Percentiles rank a stretch among this genome's conserved stretches.
Conservation (phyloP, 1,284 basidiomycete species). For the Microbotryum intermedium region DNA sequence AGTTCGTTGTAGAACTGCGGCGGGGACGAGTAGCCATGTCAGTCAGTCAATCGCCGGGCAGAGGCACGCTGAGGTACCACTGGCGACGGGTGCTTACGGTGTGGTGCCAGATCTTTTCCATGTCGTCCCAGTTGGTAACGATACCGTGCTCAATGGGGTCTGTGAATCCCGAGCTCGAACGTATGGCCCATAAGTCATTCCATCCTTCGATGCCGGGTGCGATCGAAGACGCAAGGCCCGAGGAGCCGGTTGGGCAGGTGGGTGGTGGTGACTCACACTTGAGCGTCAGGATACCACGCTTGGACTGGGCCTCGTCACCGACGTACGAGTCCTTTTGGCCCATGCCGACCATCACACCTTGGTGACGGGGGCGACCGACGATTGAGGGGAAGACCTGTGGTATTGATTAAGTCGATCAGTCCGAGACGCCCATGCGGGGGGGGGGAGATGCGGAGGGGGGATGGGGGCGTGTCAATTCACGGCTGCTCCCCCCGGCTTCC, state of each 20-base stretch:
- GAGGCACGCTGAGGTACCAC: background rate
- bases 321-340: constrained; percentile 78
- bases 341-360: constrained; percentile 73
- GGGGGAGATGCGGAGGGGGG: background rate
- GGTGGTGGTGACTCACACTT: constrained; percentile 45
- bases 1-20: constrained; percentile 45
- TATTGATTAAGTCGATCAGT: background rate
- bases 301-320: constrained; percentile 87
- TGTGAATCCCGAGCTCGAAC: constrained; percentile 42
- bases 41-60: background rate
- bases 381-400: constrained; percentile 56
- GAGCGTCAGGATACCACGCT: constrained; percentile 89
- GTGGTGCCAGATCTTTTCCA: constrained; percentile 86
- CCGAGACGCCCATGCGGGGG: background rate
- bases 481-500: too few species aligned
- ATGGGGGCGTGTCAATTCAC: too few species aligned
- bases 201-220: background rate
- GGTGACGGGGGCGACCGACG: constrained; percentile 83
- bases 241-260: too few species aligned
- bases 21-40: constrained; percentile 35
- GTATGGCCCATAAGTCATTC: constrained; percentile 39
- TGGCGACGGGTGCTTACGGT: constrained; percentile 22
- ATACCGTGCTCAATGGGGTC: constrained; percentile 52
- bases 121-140: constrained; percentile 95
- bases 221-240: too few species aligned